Evolutionary conservation across 257 asterid genomes (phyloP).

Genomic region (Ehretia macrophylla): DNA sequence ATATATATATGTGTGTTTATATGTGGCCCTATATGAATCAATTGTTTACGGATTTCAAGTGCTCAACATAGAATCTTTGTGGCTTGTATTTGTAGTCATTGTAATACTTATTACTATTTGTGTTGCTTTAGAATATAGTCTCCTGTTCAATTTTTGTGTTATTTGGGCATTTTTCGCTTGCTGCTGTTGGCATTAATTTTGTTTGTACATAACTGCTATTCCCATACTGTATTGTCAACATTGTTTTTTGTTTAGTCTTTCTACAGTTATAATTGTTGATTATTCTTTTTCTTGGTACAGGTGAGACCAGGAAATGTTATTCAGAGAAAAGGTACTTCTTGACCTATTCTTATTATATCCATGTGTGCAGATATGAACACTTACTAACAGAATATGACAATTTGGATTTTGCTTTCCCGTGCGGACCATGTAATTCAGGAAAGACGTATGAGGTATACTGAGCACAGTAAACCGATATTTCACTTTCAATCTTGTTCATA

Average conservation of each 20-base stretch:
- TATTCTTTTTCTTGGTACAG: conserved; percentile 41
- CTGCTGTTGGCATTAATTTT: not conserved
- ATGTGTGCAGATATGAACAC: conserved; percentile 8
- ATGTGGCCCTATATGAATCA: not conserved
- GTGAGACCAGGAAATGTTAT: conserved; percentile 85
- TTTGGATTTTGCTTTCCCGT: conserved; percentile 21
- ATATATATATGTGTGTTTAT: no score
- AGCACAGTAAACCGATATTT: not conserved
- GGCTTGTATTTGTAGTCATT: no score
- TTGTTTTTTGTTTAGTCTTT: conserved; percentile 5
- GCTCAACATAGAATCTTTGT: no score
- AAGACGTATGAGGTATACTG: conserved; percentile 70
- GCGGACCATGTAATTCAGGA: conserved; percentile 44
- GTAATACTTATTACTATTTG: no score
- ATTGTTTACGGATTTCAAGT: no score
- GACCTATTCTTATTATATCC: conserved; percentile 7
- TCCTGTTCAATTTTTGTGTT: no score
- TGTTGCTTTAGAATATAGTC: no score
- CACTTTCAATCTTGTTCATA: not conserved
- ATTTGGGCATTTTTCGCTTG: no score
- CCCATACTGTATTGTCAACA: not conserved
- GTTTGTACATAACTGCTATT: no score
- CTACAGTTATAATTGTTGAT: conserved; percentile 11
- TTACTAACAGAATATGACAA: conserved; percentile 21
- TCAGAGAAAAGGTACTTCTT: conserved; percentile 74